Evolutionary conservation across 441 rosid species (phyloP).

Genomic region (Breynia disticha): DNA sequence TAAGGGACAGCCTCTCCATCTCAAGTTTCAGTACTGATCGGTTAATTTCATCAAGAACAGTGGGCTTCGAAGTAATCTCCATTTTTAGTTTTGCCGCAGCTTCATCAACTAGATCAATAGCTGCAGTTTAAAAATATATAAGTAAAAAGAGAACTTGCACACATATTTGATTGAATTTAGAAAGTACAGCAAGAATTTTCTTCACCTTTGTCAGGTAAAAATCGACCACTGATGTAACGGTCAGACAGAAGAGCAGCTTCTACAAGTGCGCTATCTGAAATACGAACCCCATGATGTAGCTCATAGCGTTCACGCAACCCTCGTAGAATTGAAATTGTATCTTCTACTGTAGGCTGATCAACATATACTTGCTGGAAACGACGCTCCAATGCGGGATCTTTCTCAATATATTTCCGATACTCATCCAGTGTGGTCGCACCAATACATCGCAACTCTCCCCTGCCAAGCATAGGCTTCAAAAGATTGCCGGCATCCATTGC

Average conservation of each 20-base stretch:
- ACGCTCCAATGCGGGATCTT: conserved; percentile 93
- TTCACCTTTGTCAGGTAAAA: conserved; percentile 93
- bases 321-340: conserved; percentile 77
- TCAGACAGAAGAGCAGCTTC: conserved; percentile 92
- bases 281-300: conserved; percentile 89
- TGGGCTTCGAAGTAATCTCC: conserved; percentile 98
- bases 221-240: conserved; percentile 86
- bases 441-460: conserved; percentile 82
- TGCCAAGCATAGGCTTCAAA: conserved; percentile 91
- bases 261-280: conserved; percentile 90
- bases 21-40: conserved; percentile 84
- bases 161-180: too few relatives aligned
- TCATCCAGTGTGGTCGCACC: conserved; percentile 95
- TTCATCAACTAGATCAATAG: conserved; percentile 95
- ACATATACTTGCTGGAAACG: conserved; percentile 96
- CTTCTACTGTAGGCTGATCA: conserved; percentile 84
- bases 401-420: conserved; percentile 82
- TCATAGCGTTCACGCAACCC: conserved; percentile 91
- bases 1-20: conserved; percentile 91
- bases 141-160: conserved; percentile 4
- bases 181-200: neutral
- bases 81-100: conserved; percentile 92
- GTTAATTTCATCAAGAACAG: conserved; percentile 92
- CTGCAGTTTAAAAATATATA: conserved; percentile 35
- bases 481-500: conserved; percentile 98